These are phyloP conservation scores for Arabidopsis arenosa DNA, from an alignment of 345 rosid genomes.

Conservation along the genomic window DNA sequence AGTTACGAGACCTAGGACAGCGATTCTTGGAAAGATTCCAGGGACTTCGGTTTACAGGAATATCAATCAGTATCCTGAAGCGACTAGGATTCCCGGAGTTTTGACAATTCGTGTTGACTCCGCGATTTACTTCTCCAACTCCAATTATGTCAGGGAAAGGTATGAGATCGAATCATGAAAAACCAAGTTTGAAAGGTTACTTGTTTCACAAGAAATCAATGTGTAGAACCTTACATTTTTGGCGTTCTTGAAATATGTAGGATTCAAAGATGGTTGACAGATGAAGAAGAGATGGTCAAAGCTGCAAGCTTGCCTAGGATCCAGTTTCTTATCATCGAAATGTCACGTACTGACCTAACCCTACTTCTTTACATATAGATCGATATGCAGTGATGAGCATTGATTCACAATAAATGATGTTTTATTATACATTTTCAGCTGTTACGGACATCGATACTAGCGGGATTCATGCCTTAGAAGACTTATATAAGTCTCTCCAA, in stretches of 20 bases:
- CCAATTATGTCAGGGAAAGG: slow-evolving; percentile 82
- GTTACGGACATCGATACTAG: slow-evolving; percentile 90
- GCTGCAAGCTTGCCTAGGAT: slow-evolving; percentile 50
- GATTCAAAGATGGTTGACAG: slow-evolving; percentile 75
- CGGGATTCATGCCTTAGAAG: slow-evolving; percentile 81
- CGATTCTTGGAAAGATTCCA: slow-evolving; percentile 76
- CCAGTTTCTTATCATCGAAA: slow-evolving; percentile 68
- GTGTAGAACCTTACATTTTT: neutral
- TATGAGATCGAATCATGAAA: slow-evolving; percentile 18
- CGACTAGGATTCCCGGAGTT: slow-evolving; percentile 67
- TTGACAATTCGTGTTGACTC: slow-evolving; percentile 85
- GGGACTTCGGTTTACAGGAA: slow-evolving; percentile 73
- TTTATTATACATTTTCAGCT: slow-evolving; percentile 49
- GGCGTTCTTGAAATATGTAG: slow-evolving; percentile 45
- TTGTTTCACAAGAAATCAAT: neutral
- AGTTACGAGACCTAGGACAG: slow-evolving; percentile 83
- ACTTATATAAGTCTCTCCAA: slow-evolving; percentile 61
- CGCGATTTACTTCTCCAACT: slow-evolving; percentile 83
- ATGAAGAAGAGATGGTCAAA: slow-evolving; percentile 62
- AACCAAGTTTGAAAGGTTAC: neutral
- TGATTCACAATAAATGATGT: neutral
- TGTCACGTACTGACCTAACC: slow-evolving; percentile 61
- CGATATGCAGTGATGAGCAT: neutral
- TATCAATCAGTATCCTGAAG: slow-evolving; percentile 74
- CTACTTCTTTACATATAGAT: neutral